Evolutionary conservation across 2,329 filamentous ascomycete species (phyloP).

Genomic region (Ceratocystis diversiconidia): DNA sequence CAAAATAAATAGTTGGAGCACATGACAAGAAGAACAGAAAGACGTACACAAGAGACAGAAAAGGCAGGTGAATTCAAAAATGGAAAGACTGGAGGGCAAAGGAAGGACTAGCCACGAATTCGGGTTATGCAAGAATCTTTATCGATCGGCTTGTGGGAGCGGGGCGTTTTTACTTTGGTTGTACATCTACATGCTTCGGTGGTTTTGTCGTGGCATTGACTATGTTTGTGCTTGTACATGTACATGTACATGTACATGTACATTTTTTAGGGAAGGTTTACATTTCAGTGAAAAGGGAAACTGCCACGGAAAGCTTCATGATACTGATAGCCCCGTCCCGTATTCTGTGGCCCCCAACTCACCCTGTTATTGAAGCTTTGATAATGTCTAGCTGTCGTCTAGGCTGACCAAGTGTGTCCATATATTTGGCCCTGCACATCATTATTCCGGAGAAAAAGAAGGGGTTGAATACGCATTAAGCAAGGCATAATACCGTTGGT

Average conservation of each 20-base stretch:
- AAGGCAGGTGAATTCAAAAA: not conserved
- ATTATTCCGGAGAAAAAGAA: not conserved
- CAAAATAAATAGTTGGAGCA: not conserved
- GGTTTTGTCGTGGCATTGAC: not conserved
- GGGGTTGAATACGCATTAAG: no score
- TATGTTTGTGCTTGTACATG: not conserved
- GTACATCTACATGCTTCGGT: not conserved
- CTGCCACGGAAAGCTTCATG: not conserved
- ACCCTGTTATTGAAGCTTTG: not conserved
- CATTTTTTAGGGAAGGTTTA: not conserved
- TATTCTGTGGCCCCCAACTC: not conserved
- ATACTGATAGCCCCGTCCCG: not conserved
- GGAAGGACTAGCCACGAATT: not conserved
- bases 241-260: not conserved
- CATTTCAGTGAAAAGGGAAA: not conserved
- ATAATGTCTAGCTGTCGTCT: not conserved
- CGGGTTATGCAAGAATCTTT: not conserved
- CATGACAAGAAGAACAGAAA: no score
- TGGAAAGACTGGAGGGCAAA: not conserved
- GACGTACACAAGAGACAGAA: not conserved
- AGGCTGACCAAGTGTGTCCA: not conserved
- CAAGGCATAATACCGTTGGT: no score
- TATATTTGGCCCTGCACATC: not conserved
- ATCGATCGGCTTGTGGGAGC: not conserved
- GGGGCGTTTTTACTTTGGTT: not conserved